These are phyloP conservation scores for Leucocoprinus leucothites DNA, from an alignment of 768 basidiomycete genomes.

Conservation along the genomic window DNA sequence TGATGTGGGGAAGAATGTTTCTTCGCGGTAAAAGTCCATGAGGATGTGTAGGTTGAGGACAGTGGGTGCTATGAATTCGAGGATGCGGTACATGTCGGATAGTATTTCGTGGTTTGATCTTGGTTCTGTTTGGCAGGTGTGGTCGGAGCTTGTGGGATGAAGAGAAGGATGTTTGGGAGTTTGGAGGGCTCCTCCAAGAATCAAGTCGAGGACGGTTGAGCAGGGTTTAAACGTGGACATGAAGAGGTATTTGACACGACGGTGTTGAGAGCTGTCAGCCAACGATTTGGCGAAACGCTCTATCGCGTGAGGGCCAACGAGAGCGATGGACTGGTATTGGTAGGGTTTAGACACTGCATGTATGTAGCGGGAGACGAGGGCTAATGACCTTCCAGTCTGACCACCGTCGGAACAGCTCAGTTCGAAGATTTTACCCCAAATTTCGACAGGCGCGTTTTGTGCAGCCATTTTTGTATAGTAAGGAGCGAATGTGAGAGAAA, in stretches of 20 bases:
- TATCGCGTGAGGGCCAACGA: slow-evolving; percentile 6
- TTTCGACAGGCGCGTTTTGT: slow-evolving; percentile 8
- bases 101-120: background rate
- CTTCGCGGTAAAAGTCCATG: slow-evolving; percentile 10
- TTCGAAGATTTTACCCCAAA: slow-evolving; percentile 15
- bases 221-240: slow-evolving; percentile 10
- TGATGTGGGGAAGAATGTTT: slow-evolving; percentile 13
- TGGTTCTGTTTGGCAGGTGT: background rate
- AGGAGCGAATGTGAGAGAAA: background rate
- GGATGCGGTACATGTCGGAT: slow-evolving; percentile 12
- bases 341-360: slow-evolving; percentile 12
- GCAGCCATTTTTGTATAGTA: slow-evolving; percentile 1
- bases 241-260: slow-evolving; percentile 13
- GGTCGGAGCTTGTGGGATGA: background rate
- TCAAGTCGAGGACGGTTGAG: background rate
- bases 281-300: slow-evolving; percentile 7
- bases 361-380: slow-evolving; percentile 11
- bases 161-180: background rate
- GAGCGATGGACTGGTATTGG: slow-evolving; percentile 9
- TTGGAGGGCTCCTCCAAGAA: background rate
- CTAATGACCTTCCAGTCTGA: slow-evolving; percentile 14
- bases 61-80: slow-evolving; percentile 11
- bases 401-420: slow-evolving; percentile 14
- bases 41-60: slow-evolving; percentile 11
- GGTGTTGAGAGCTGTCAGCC: slow-evolving; percentile 1